A percentile compares a stretch with the other conserved stretches of the same genome.
These are phyloP conservation scores for Pilatotrama ljubarskyi DNA, from an alignment of 768 basidiomycete species.

Conservation along the genomic window DNA sequence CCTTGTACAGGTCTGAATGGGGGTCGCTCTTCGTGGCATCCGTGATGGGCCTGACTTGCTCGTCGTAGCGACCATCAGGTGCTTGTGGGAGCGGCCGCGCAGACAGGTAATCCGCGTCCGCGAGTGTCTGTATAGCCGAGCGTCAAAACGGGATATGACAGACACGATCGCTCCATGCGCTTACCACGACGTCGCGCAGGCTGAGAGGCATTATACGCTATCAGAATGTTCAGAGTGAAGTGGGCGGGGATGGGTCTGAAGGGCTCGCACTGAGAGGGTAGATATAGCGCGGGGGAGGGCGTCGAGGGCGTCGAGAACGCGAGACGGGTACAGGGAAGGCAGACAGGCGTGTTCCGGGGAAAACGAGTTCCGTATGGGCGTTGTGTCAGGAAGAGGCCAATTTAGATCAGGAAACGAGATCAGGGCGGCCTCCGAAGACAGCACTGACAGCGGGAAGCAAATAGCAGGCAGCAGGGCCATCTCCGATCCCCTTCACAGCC, in stretches of 20 bases:
- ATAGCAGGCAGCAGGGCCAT: not conserved
- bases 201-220: conserved; percentile 4
- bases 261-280: not conserved
- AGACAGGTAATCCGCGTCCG: conserved; percentile 39
- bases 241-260: not conserved
- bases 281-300: not conserved
- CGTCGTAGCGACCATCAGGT: conserved; percentile 48
- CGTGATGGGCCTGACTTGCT: conserved; percentile 32
- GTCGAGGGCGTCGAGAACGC: conserved; percentile 8
- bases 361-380: conserved; percentile 2
- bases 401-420: conserved; percentile 9
- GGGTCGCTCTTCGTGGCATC: conserved; percentile 27
- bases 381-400: not conserved
- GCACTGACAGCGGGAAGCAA: not conserved
- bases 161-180: not conserved
- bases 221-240: not conserved
- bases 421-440: conserved; percentile 6
- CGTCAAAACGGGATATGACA: not conserved
- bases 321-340: not conserved
- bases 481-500: conserved; percentile 4
- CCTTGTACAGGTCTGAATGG: conserved; percentile 39
- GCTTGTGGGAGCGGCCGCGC: conserved; percentile 40
- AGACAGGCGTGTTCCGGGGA: conserved; percentile 2
- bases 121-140: conserved; percentile 17
- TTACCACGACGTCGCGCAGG: conserved; percentile 14